Conservation (phyloP, 2,329 filamentous ascomycete species). For the Graphium sp. region DNA sequence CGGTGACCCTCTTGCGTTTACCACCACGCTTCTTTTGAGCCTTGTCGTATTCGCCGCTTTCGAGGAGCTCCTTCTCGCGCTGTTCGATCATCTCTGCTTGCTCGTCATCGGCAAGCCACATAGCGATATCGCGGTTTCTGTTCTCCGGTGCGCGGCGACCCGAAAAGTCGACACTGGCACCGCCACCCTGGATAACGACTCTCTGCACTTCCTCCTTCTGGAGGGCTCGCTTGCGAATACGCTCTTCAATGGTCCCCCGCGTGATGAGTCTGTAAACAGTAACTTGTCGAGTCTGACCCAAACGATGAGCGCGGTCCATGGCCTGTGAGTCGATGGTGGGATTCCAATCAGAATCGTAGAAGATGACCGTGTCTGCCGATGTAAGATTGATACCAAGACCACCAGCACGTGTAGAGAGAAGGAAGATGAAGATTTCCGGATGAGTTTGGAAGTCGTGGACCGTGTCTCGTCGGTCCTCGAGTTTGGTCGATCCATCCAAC, state of each 20-base stretch:
- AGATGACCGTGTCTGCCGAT: slow-evolving; percentile 93
- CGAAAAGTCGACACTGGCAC: slow-evolving; percentile 89
- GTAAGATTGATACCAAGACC: slow-evolving; percentile 97
- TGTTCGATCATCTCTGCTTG: slow-evolving; percentile 88
- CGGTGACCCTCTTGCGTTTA: slow-evolving; percentile 37
- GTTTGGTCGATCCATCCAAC: slow-evolving; percentile 88
- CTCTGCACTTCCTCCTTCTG: slow-evolving; percentile 99
- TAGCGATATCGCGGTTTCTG: slow-evolving; percentile 91
- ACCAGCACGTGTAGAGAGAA: slow-evolving; percentile 89
- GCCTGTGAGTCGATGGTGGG: slow-evolving; percentile 96
- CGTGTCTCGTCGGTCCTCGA: slow-evolving; percentile 91
- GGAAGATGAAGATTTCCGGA: slow-evolving; percentile 91
- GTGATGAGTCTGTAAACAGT: slow-evolving; percentile 97
- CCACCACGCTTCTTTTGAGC: slow-evolving; percentile 42
- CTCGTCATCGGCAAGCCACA: slow-evolving; percentile 97
- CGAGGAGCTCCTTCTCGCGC: slow-evolving; percentile 73
- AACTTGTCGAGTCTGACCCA: slow-evolving; percentile 89
- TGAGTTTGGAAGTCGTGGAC: slow-evolving; percentile 92
- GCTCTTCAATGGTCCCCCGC: slow-evolving; percentile 89
- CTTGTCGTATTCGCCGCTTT: slow-evolving; percentile 52
- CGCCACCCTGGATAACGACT: slow-evolving; percentile 86
- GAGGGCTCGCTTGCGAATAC: slow-evolving; percentile 87
- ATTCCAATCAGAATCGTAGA: slow-evolving; percentile 99
- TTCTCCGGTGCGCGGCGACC: slow-evolving; percentile 76
- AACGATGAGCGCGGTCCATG: slow-evolving; percentile 96